Conservation (phyloP, 1,284 basidiomycete genomes). For the Heliocybe sulcata region DNA sequence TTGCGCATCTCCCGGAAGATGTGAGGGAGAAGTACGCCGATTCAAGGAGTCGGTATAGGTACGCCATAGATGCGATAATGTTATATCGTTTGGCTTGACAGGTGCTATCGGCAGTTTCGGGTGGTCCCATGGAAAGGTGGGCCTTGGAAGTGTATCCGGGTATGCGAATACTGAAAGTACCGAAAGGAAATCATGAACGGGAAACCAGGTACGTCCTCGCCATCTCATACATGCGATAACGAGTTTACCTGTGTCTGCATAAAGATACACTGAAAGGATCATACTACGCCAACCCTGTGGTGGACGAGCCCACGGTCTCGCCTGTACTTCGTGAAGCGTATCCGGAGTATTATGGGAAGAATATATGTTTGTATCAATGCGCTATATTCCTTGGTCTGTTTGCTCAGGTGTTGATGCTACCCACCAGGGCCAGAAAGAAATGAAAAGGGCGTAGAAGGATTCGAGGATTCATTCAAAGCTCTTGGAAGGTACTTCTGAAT, state of each 20-base stretch:
- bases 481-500: slow-evolving; percentile 69
- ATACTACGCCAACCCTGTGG: slow-evolving; percentile 84
- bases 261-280: slow-evolving; percentile 82
- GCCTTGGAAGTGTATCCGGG: slow-evolving; percentile 7
- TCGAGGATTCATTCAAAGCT: slow-evolving; percentile 82
- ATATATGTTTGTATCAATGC: slow-evolving; percentile 52
- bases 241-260: not conserved
- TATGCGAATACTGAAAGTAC: not conserved
- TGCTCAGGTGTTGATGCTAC: not conserved
- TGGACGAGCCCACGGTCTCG: slow-evolving; percentile 57
- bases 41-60: slow-evolving; percentile 65
- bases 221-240: not conserved
- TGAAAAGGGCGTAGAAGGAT: slow-evolving; percentile 60
- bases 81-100: slow-evolving; percentile 4
- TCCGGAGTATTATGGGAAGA: slow-evolving; percentile 74
- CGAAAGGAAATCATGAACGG: slow-evolving; percentile 90
- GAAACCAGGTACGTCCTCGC: slow-evolving; percentile 48
- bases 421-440: slow-evolving; percentile 60
- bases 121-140: slow-evolving; percentile 88
- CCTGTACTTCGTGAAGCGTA: slow-evolving; percentile 43
- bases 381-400: not conserved
- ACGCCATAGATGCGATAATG: slow-evolving; percentile 7
- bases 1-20: slow-evolving; percentile 62
- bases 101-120: slow-evolving; percentile 55
- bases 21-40: slow-evolving; percentile 68